Percentiles rank a stretch among this genome's conserved stretches.
These are phyloP conservation scores for Phlebopus sp. DNA, from an alignment of 1,284 basidiomycete genomes.

Conservation along the genomic window DNA sequence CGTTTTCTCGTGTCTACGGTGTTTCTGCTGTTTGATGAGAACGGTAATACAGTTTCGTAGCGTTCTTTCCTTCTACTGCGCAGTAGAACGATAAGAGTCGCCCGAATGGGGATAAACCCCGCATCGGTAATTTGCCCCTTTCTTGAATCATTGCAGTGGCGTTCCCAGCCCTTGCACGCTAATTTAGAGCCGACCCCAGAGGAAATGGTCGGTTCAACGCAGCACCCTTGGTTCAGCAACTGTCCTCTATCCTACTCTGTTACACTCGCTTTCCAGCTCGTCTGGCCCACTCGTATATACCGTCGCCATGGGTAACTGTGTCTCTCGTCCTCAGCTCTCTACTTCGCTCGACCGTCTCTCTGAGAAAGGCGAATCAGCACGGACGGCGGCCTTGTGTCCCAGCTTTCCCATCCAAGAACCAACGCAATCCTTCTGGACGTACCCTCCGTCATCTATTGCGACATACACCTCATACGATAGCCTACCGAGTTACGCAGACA, in stretches of 20 bases:
- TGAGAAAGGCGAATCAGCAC: conserved; percentile 3
- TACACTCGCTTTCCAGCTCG: not conserved
- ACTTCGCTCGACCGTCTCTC: not conserved
- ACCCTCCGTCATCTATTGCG: conserved; percentile 39
- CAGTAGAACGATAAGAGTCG: not conserved
- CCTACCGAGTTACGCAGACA: conserved; percentile 40
- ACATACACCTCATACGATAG: conserved; percentile 19
- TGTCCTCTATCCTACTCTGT: not conserved
- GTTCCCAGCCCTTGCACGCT: not conserved
- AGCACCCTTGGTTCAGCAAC: not conserved
- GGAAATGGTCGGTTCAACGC: conserved; percentile 12
- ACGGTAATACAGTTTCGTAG: not conserved
- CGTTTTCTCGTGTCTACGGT: conserved; percentile 1
- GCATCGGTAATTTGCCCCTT: not conserved
- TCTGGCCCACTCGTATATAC: not conserved
- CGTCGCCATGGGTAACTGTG: conserved; percentile 24
- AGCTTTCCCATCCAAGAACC: conserved; percentile 41
- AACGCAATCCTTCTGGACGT: conserved; percentile 45
- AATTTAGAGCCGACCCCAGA: not conserved
- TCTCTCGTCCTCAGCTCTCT: conserved; percentile 12
- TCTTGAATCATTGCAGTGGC: not conserved
- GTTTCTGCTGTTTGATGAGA: not conserved
- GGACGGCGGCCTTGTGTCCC: conserved; percentile 16
- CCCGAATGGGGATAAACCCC: not conserved
- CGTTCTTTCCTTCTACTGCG: not conserved